These are phyloP conservation scores for Trichophyton simii DNA, from an alignment of 2,329 filamentous ascomycete genomes.

Conservation along the genomic window DNA sequence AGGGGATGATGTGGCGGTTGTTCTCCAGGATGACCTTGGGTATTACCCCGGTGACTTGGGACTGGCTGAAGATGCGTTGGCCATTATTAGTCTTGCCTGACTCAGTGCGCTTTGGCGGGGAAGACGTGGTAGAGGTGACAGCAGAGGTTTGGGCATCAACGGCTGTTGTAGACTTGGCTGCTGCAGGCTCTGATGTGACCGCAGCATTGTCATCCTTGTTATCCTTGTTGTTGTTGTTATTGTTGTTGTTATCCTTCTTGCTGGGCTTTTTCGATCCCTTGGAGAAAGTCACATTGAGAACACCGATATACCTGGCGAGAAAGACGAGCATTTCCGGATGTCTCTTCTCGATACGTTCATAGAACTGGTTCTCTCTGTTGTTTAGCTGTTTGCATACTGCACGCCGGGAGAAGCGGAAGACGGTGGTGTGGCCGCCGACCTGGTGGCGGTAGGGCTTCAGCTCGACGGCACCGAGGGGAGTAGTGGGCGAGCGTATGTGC, in stretches of 20 bases:
- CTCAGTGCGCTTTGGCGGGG: background rate
- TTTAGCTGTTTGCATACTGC: constrained; percentile 98
- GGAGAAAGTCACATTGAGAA: constrained; percentile 89
- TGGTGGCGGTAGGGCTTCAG: constrained; percentile 95
- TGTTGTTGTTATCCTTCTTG: constrained; percentile 24
- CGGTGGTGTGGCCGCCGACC: constrained; percentile 88
- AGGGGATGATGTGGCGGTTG: constrained; percentile 83
- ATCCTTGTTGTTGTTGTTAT: constrained; percentile 11
- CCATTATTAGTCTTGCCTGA: constrained; percentile 1
- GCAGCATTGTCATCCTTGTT: background rate
- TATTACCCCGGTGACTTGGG: constrained; percentile 58
- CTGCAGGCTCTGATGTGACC: background rate
- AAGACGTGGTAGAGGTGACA: background rate
- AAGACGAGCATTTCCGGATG: constrained; percentile 86
- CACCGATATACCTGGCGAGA: constrained; percentile 90
- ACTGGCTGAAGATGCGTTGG: constrained; percentile 56
- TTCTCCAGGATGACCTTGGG: constrained; percentile 90
- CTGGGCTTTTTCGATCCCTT: constrained; percentile 58
- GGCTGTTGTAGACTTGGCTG: background rate
- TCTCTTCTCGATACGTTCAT: constrained; percentile 83
- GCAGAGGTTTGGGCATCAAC: constrained; percentile 4
- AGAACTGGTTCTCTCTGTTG: constrained; percentile 96
- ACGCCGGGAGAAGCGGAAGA: constrained; percentile 88
- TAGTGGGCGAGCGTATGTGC: constrained; percentile 15
- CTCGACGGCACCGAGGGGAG: constrained; percentile 78